These are phyloP conservation scores for Rhinocladiella similis DNA, from an alignment of 2,329 filamentous ascomycete genomes.

Conservation along the genomic window DNA sequence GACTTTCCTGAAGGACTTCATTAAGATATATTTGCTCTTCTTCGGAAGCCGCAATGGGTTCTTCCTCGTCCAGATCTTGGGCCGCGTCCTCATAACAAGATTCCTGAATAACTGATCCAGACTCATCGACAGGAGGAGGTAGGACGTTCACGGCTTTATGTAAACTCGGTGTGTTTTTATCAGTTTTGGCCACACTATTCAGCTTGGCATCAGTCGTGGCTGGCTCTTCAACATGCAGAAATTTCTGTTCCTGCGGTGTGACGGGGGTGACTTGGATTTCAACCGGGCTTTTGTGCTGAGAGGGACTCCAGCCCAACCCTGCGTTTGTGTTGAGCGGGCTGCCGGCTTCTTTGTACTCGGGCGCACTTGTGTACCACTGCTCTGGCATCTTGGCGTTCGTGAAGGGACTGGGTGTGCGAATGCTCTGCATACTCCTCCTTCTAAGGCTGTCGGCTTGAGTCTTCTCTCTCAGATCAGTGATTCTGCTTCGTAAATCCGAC, in stretches of 20 bases:
- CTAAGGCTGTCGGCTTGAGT: constrained; percentile 77
- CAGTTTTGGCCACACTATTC: constrained; percentile 26
- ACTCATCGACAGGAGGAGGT: constrained; percentile 10
- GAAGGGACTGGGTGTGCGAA: constrained; percentile 76
- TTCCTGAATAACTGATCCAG: constrained; percentile 28
- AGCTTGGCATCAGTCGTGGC: constrained; percentile 22
- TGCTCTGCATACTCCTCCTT: constrained; percentile 72
- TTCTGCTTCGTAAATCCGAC: constrained; percentile 80
- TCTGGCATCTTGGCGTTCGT: constrained; percentile 63
- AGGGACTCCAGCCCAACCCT: constrained; percentile 36
- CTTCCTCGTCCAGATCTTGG: constrained; percentile 41
- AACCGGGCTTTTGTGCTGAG: constrained; percentile 6
- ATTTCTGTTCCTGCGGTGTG: constrained; percentile 24
- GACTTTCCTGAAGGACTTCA: constrained; percentile 43
- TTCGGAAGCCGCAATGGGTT: constrained; percentile 30
- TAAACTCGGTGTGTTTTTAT: constrained; percentile 28
- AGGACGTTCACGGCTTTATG: constrained; percentile 28
- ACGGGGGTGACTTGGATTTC: constrained; percentile 21
- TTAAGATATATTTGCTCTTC: constrained; percentile 55
- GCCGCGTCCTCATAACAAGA: constrained; percentile 45
- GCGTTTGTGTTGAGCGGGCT: constrained; percentile 38
- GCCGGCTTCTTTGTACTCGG: constrained; percentile 38
- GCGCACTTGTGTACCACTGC: constrained; percentile 51
- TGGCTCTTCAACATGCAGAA: constrained; percentile 19
- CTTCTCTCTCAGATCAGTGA: constrained; percentile 75